Conservation (phyloP, 208 protist genomes). For the Vickermania spadyakhi region DNA sequence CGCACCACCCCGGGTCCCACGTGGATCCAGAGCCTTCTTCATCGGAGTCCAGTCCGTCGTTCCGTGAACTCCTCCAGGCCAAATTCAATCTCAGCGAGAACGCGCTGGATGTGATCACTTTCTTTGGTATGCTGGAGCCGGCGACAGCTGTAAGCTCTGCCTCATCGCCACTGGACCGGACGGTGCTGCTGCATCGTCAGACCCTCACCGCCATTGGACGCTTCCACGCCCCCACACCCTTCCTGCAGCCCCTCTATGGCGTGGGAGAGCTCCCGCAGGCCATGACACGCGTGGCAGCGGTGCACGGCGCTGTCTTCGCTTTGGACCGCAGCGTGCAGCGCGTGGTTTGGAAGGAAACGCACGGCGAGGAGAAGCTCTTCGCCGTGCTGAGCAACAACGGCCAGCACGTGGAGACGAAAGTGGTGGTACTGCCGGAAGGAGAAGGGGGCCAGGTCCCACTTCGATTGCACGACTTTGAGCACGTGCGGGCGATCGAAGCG, state of each 20-base stretch:
- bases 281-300: conserved; percentile 78
- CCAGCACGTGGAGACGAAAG: conserved; percentile 50
- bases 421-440: conserved; percentile 39
- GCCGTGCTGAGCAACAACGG: conserved; percentile 63
- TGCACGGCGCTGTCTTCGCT: conserved; percentile 76
- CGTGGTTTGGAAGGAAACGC: conserved; percentile 20
- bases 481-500: conserved; percentile 6
- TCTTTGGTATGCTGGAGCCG: conserved; percentile 47
- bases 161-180: conserved; percentile 4
- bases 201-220: conserved; percentile 69
- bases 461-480: conserved; percentile 8
- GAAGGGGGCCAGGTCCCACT: conserved; percentile 7
- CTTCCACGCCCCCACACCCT: conserved; percentile 65
- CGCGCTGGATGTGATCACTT: conserved; percentile 47
- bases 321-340: conserved; percentile 50
- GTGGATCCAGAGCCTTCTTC: conserved; percentile 4
- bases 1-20: conserved; percentile 5
- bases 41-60: conserved; percentile 17
- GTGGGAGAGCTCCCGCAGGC: conserved; percentile 73
- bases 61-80: conserved; percentile 28
- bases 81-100: conserved; percentile 33
- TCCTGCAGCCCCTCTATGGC: conserved; percentile 75
- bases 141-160: not conserved
- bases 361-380: conserved; percentile 17
- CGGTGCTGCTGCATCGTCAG: conserved; percentile 39